A percentile compares a stretch with the other conserved stretches of the same genome.
phyloP scores from a whole-genome alignment of 2,329 filamentous ascomycete species.

The Penicillium sp. region DNA sequence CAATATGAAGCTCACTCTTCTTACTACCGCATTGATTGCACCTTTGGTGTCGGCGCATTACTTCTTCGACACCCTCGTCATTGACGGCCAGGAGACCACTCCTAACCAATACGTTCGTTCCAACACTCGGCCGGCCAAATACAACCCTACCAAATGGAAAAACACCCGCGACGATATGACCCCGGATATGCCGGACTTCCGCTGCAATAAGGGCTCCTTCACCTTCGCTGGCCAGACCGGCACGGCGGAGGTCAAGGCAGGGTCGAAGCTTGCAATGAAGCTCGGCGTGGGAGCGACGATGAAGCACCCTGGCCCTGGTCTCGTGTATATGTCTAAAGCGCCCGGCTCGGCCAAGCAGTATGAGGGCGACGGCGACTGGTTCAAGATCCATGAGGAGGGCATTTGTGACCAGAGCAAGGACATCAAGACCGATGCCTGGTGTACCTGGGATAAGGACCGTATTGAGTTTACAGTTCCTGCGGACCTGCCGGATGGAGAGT shows the following conservation, averaged over 20 bases:
- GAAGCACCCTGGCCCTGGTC: conserved; percentile 17
- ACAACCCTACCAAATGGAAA: conserved; percentile 10
- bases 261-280: conserved; percentile 13
- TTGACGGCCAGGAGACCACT: conserved; percentile 6
- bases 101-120: neutral
- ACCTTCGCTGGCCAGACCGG: conserved; percentile 5
- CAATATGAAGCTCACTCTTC: neutral
- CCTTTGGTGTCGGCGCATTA: conserved; percentile 10
- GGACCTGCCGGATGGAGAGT: conserved; percentile 40
- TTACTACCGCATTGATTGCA: neutral
- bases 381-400: conserved; percentile 13
- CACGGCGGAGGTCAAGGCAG: conserved; percentile 10
- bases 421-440: conserved; percentile 8
- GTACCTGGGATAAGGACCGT: neutral
- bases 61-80: conserved; percentile 9
- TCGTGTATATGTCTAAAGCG: conserved; percentile 21
- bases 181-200: neutral
- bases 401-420: conserved; percentile 7
- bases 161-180: conserved; percentile 5
- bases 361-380: conserved; percentile 16
- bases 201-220: neutral
- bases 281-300: conserved; percentile 16
- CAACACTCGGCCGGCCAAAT: conserved; percentile 8
- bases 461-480: conserved; percentile 33
- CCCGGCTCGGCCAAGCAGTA: conserved; percentile 8